These are phyloP conservation scores for Bacterosira constricta DNA, from an alignment of 108 stramenopile species.

Conservation along the genomic window DNA sequence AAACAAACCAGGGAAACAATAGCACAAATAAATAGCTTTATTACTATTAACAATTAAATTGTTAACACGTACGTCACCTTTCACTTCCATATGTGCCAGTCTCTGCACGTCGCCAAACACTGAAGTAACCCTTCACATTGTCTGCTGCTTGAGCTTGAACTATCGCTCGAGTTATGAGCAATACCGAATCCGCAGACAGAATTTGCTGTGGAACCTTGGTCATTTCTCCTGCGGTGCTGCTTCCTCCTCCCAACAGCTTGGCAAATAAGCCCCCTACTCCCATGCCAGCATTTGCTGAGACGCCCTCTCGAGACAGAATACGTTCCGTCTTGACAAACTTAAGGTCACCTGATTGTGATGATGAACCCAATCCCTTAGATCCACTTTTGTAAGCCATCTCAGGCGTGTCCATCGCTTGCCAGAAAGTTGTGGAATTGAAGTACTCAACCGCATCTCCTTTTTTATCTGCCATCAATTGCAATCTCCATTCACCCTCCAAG, in stretches of 20 bases:
- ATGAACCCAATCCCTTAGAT: conserved; percentile 48
- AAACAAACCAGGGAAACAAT: too few species aligned
- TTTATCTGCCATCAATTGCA: conserved; percentile 83
- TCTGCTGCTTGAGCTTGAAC: conserved; percentile 46
- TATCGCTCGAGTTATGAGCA: conserved; percentile 67
- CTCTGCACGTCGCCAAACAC: conserved; percentile 77
- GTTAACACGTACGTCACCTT: too few species aligned
- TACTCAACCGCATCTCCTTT: conserved; percentile 82
- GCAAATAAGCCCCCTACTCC: conserved; percentile 44
- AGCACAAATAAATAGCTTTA: too few species aligned
- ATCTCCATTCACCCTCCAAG: conserved; percentile 74
- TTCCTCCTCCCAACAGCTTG: conserved; percentile 41
- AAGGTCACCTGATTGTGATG: conserved; percentile 57
- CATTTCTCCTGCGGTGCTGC: conserved; percentile 47
- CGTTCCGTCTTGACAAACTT: conserved; percentile 53
- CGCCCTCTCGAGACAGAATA: conserved; percentile 51
- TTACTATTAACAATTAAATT: too few species aligned
- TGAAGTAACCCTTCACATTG: conserved; percentile 75
- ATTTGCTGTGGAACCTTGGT: conserved; percentile 70
- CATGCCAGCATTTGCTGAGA: conserved; percentile 26
- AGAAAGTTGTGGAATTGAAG: conserved; percentile 73
- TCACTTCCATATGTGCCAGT: conserved; percentile 41
- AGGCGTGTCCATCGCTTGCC: conserved; percentile 62
- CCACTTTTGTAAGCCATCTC: conserved; percentile 59
- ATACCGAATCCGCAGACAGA: conserved; percentile 72